A percentile compares a stretch with the other conserved stretches of the same genome.
phyloP scores from a whole-genome alignment of 306 rosid species.

The Cercis canadensis region DNA sequence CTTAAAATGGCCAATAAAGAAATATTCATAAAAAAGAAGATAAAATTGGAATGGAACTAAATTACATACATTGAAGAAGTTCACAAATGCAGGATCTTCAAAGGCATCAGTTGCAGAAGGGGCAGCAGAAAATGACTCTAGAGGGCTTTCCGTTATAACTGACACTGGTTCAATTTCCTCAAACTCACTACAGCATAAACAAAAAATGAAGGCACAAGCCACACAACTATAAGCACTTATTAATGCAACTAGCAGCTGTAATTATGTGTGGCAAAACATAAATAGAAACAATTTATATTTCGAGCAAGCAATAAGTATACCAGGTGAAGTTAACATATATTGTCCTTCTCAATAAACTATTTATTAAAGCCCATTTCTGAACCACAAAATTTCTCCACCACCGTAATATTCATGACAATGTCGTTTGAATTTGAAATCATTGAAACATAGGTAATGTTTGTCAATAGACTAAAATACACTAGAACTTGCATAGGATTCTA shows the following conservation, averaged over 20 bases:
- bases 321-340: not conserved
- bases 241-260: constrained; percentile 5
- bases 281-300: not conserved
- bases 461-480: not conserved
- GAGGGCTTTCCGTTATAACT: constrained; percentile 59
- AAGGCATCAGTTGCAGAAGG: constrained; percentile 51
- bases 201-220: constrained; percentile 31
- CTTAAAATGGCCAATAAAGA: constrained; percentile 11
- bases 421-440: constrained; percentile 17
- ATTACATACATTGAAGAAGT: constrained; percentile 61
- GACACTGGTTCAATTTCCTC: constrained; percentile 80
- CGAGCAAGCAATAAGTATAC: constrained; percentile 17
- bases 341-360: constrained; percentile 8
- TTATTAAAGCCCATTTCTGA: constrained; percentile 11
- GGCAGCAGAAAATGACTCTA: constrained; percentile 65
- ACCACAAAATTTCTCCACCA: constrained; percentile 23
- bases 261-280: constrained; percentile 11
- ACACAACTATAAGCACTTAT: constrained; percentile 4
- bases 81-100: constrained; percentile 67
- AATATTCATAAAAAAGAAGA: constrained; percentile 26
- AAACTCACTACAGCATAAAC: constrained; percentile 59
- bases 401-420: constrained; percentile 5
- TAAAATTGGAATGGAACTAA: constrained; percentile 25
- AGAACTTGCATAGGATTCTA: constrained; percentile 15
- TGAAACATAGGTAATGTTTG: constrained; percentile 13